Percentiles rank a stretch among this genome's conserved stretches.
phyloP scores from a whole-genome alignment of 441 rosid genomes.

The Adansonia grandidieri region DNA sequence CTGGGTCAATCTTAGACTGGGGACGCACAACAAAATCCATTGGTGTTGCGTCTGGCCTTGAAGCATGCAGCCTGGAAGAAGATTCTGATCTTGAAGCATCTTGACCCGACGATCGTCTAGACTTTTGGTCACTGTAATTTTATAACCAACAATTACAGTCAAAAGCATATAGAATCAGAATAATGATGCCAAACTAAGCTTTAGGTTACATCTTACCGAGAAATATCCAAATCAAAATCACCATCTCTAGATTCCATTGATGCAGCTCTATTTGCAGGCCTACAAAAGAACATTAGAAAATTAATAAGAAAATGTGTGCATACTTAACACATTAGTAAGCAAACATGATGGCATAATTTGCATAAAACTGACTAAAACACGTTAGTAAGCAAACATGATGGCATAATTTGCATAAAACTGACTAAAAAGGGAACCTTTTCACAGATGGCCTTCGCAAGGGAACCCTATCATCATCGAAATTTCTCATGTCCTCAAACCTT shows the following conservation, averaged over 20 bases:
- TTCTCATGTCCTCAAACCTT: constrained; percentile 95
- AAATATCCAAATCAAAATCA: constrained; percentile 81
- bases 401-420: not conserved
- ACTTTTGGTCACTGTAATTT: constrained; percentile 61
- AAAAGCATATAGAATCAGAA: not conserved
- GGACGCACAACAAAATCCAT: constrained; percentile 93
- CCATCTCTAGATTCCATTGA: constrained; percentile 89
- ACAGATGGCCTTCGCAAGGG: constrained; percentile 72
- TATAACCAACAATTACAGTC: constrained; percentile 21
- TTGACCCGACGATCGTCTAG: constrained; percentile 65
- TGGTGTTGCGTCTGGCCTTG: constrained; percentile 96
- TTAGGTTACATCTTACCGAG: constrained; percentile 53
- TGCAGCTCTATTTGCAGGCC: constrained; percentile 69
- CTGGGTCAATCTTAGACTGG: constrained; percentile 92
- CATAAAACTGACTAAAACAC: not conserved
- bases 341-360: constrained; percentile 16
- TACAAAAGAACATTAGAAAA: constrained; percentile 33
- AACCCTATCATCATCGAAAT: constrained; percentile 70
- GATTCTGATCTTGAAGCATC: constrained; percentile 81
- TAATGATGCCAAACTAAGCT: not conserved
- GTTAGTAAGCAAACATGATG: constrained; percentile 25
- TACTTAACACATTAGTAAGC: constrained; percentile 17
- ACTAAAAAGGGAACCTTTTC: constrained; percentile 58
- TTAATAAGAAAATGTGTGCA: not conserved
- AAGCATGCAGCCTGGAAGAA: constrained; percentile 59